Evolutionary conservation across 306 rosid species (phyloP), one percentile per base, ranked within the genome.

Genomic region (Vicia sativa): DNA sequence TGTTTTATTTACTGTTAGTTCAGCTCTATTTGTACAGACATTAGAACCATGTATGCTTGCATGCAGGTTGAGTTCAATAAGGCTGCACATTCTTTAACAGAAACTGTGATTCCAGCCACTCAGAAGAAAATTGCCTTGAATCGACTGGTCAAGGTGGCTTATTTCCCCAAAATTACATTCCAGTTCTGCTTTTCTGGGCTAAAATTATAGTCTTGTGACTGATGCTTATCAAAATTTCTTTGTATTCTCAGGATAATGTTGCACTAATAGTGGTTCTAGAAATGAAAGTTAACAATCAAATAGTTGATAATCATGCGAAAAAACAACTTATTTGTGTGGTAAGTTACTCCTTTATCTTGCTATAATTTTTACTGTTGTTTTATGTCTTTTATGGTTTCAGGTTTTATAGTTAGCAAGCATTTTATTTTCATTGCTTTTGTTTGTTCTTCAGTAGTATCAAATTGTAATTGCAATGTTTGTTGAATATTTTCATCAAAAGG

Each of bases 321-420:
- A 84, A 90, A 46, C 99, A 90, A 77, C 99, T 95, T 63, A 87
- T 95, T 78, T 95, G 97, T 74, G 99, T 95, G 97, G 99, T 95
- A 78, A 84, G 84, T 34, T 34, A 34, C 60, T 69, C 57, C 62
- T 68, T 45, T 34, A 35, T 31, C 9, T 31, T 69, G 57, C 52
- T 74, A 7, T 45, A 42, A 45, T 68, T 14, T 54, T 14, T 54
- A 7, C 31, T 26, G 19, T 34, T 57, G 38, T 57, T 19, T 65
- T 34, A 28, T 49, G 35, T 28, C 31, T 72, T 72, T 63, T 21
- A 26, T 46, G 26, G 21, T 76, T 44, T 34, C 45, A 23, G 56
- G 28, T 25, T 9, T 48, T 63, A 13, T 68, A 34, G 62, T 16
- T 29, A 11, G 38, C 35, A 12, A 11, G 38, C 35, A 12, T 58